Conservation (phyloP, 1,139 yeast species). For the Kodamaea plutei region DNA sequence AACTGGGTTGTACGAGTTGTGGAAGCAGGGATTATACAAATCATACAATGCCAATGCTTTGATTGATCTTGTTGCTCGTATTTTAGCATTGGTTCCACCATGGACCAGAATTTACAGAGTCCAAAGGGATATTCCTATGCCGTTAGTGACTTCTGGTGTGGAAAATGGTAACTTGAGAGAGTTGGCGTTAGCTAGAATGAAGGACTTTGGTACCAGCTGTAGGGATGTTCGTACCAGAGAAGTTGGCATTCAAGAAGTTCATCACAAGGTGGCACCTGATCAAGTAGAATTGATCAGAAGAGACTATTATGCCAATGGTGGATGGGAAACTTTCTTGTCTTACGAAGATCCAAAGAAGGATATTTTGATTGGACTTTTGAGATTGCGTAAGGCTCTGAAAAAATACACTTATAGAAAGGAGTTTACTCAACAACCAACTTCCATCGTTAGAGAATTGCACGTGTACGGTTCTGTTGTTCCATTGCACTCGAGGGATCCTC, state of each 20-base stretch:
- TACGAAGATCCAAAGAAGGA: slow-evolving; percentile 98
- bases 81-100: slow-evolving; percentile 94
- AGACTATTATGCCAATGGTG: slow-evolving; percentile 96
- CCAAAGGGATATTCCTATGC: slow-evolving; percentile 99
- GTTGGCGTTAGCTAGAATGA: slow-evolving; percentile 94
- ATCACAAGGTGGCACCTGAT: slow-evolving; percentile 94
- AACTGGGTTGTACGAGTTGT: slow-evolving; percentile 91
- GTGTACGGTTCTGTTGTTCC: slow-evolving; percentile 98
- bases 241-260: slow-evolving; percentile 98
- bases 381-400: slow-evolving; percentile 86
- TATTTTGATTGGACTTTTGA: slow-evolving; percentile 82
- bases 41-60: slow-evolving; percentile 93
- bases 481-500: slow-evolving; percentile 92
- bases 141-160: slow-evolving; percentile 95
- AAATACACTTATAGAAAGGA: slow-evolving; percentile 90
- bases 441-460: slow-evolving; percentile 91
- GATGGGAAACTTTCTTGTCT: slow-evolving; percentile 96
- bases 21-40: slow-evolving; percentile 95
- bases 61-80: slow-evolving; percentile 91
- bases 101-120: slow-evolving; percentile 99
- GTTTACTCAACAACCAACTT: slow-evolving; percentile 76
- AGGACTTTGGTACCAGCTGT: slow-evolving; percentile 93
- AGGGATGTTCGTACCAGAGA: slow-evolving; percentile 98
- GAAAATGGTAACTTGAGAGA: slow-evolving; percentile 97
- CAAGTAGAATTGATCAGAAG: slow-evolving; percentile 94